These are phyloP conservation scores for Termitomyces sp. DNA, from an alignment of 768 basidiomycete species.

Conservation along the genomic window DNA sequence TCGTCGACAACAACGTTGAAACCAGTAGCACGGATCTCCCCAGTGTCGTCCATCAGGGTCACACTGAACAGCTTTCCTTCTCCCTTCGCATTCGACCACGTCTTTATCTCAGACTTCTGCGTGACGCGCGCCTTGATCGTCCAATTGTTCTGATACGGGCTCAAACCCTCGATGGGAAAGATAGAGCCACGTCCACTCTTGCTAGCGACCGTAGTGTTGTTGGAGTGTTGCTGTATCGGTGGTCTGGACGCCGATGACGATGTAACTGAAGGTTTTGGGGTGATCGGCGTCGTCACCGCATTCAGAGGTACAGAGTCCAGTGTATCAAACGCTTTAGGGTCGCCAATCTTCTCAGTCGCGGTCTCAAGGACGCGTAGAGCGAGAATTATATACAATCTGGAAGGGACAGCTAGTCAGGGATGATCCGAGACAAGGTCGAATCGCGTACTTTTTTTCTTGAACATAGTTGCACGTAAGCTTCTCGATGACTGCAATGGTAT, in stretches of 20 bases:
- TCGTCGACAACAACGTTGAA: constrained; percentile 86
- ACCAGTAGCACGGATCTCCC: constrained; percentile 85
- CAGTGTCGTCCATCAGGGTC: constrained; percentile 92
- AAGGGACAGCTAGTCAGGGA: constrained; percentile 1
- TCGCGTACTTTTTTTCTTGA: constrained; percentile 72
- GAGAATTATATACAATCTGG: constrained; percentile 79
- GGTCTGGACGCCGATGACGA: constrained; percentile 18
- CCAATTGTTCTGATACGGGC: constrained; percentile 98
- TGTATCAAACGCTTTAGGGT: constrained; percentile 32
- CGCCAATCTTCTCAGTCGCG: constrained; percentile 68
- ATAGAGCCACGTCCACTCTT: constrained; percentile 29
- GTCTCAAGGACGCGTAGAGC: constrained; percentile 50
- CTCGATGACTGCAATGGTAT: constrained; percentile 64
- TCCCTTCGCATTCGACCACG: constrained; percentile 85
- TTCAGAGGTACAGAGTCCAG: constrained; percentile 20
- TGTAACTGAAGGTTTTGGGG: constrained; percentile 9
- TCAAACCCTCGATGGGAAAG: constrained; percentile 89
- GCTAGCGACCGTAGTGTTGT: neutral
- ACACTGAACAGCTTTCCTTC: constrained; percentile 95
- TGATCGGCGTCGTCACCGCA: constrained; percentile 13
- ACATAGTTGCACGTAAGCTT: constrained; percentile 80
- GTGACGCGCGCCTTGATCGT: constrained; percentile 94
- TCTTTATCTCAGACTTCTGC: constrained; percentile 81
- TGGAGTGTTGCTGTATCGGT: constrained; percentile 14
- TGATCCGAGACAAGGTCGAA: constrained; percentile 2